Percentiles rank a stretch among this genome's conserved stretches.
Conservation (phyloP, 495 filamentous ascomycete species). For the Tuber brumale region DNA sequence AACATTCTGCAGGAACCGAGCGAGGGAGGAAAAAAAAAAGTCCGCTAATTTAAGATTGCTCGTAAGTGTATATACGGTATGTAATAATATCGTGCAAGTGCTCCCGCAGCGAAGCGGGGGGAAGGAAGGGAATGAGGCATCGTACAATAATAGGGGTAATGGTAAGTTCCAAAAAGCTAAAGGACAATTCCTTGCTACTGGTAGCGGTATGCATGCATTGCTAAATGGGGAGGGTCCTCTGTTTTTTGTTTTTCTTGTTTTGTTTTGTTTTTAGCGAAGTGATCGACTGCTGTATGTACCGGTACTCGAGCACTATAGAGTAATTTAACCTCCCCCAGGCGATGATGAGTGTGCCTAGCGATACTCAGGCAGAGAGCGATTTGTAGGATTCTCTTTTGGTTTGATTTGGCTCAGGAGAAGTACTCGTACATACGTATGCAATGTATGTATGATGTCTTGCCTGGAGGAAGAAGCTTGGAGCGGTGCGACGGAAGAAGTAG, state of each 20-base stretch:
- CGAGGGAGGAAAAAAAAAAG: not conserved
- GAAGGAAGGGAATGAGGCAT: not conserved
- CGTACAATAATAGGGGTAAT: conserved; percentile 1
- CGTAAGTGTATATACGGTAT: not conserved
- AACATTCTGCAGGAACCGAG: not conserved
- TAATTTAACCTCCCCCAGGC: not conserved
- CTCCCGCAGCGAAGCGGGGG: not conserved
- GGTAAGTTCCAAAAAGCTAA: not conserved
- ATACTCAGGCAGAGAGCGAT: not conserved
- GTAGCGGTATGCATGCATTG: not conserved
- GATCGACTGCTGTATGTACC: not conserved
- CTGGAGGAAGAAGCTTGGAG: not conserved
- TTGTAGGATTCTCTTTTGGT: not conserved
- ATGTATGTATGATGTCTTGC: not conserved
- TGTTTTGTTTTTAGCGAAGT: conserved; percentile 5
- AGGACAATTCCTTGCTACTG: not conserved
- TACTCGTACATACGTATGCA: not conserved
- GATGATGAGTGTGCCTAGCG: not conserved
- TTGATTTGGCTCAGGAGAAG: not conserved
- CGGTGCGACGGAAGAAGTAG: not conserved
- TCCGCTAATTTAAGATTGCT: conserved; percentile 2
- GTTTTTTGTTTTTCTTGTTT: not conserved
- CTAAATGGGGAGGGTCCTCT: not conserved
- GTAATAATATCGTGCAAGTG: not conserved
- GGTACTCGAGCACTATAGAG: not conserved